Evolutionary conservation across 768 basidiomycete species (phyloP).

Genomic region (Porpolomopsis calyptriformis): DNA sequence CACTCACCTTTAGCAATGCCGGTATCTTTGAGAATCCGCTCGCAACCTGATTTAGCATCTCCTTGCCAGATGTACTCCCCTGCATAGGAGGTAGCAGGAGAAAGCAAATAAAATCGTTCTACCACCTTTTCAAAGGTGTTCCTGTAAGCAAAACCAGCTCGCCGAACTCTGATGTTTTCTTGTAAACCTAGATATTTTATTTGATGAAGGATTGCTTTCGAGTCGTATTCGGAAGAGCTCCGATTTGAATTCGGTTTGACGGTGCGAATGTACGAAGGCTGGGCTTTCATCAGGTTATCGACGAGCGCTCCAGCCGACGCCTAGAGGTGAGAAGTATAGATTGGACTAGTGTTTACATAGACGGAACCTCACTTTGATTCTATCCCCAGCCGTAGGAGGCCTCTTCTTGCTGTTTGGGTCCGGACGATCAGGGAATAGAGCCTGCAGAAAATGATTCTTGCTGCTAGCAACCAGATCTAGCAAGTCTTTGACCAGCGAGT

Average conservation of each 20-base stretch:
- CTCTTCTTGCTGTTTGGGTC: constrained; percentile 97
- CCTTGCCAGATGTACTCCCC: constrained; percentile 98
- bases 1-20: constrained; percentile 96
- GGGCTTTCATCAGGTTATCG: constrained; percentile 94
- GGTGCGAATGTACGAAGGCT: constrained; percentile 96
- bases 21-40: constrained; percentile 86
- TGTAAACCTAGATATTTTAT: constrained; percentile 98
- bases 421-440: constrained; percentile 84
- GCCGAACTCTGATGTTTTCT: constrained; percentile 94
- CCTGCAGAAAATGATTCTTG: constrained; percentile 76
- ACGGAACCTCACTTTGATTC: constrained; percentile 68
- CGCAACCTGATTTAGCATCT: constrained; percentile 82
- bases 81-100: constrained; percentile 91
- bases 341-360: not conserved
- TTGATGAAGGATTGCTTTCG: constrained; percentile 93
- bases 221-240: constrained; percentile 83
- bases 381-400: constrained; percentile 94
- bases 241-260: constrained; percentile 99
- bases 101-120: constrained; percentile 92
- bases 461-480: constrained; percentile 79
- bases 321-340: constrained; percentile 24
- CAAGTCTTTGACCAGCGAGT: constrained; percentile 88
- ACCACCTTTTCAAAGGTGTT: constrained; percentile 99
- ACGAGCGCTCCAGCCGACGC: constrained; percentile 92
- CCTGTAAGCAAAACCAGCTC: constrained; percentile 96